These are phyloP conservation scores for Chloridella minuta DNA, from an alignment of 352 stramenopile species.

Conservation along the genomic window DNA sequence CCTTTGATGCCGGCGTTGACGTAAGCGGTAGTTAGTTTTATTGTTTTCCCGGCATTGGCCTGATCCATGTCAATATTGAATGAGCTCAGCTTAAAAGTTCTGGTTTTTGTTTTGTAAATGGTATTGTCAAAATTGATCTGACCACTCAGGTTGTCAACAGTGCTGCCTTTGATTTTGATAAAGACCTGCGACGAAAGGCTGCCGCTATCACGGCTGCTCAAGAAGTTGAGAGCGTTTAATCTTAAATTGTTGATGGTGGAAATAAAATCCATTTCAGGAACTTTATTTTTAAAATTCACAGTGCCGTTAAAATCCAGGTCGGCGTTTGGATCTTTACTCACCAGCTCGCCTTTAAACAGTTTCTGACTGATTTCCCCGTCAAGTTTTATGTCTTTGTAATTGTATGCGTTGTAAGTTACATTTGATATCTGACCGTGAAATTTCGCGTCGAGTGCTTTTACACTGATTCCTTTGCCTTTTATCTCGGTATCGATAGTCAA, in stretches of 20 bases:
- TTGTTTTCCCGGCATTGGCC: background rate
- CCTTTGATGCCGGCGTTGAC: background rate
- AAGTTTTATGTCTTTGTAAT: background rate
- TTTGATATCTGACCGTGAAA: background rate
- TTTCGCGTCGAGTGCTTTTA: background rate
- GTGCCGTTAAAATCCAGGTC: background rate
- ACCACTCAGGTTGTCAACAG: background rate
- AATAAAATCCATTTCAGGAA: conserved; percentile 2
- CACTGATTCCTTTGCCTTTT: background rate
- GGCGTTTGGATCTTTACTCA: background rate
- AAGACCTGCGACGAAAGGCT: background rate
- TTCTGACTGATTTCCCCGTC: background rate
- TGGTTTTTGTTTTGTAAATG: background rate
- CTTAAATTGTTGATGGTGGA: background rate
- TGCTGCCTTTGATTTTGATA: background rate
- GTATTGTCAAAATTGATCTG: background rate
- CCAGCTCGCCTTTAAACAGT: background rate
- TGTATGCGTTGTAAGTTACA: background rate
- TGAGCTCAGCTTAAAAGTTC: background rate
- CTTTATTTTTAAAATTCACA: background rate
- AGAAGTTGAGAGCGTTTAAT: background rate
- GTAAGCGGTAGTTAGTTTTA: background rate
- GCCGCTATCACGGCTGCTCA: background rate
- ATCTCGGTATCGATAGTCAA: background rate
- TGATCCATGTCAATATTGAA: background rate